Conservation (phyloP, 768 basidiomycete species). For the Tulasnella sp. region DNA sequence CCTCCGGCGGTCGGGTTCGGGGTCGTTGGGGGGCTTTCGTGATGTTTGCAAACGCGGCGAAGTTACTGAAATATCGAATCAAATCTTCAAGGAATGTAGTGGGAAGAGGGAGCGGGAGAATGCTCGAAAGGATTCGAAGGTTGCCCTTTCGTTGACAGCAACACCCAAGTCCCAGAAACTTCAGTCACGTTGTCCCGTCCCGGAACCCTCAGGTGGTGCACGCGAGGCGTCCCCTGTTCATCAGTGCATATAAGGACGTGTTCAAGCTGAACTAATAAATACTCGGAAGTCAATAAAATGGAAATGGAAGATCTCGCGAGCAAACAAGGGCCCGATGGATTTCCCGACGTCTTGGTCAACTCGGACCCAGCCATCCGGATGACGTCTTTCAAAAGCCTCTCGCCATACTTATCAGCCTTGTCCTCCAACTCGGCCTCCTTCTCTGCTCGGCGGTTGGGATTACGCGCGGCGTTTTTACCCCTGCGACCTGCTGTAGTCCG, state of each 20-base stretch:
- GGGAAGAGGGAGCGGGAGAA: neutral
- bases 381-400: constrained; percentile 7
- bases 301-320: neutral
- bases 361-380: neutral
- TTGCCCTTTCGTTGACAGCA: neutral
- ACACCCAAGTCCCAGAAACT: neutral
- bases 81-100: neutral
- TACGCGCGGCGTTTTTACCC: constrained; percentile 3
- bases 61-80: neutral
- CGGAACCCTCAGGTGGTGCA: too few relatives aligned
- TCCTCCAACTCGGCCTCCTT: neutral
- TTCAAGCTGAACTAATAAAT: neutral
- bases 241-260: too few relatives aligned
- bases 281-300: neutral
- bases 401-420: constrained; percentile 8
- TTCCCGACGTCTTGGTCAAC: neutral
- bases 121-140: neutral
- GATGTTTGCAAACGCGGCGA: neutral
- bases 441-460: neutral
- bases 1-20: neutral
- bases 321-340: too few relatives aligned
- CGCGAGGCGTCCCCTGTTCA: too few relatives aligned
- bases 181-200: too few relatives aligned
- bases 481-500: neutral
- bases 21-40: neutral